These are phyloP conservation scores for Aspergillus bertholletiae DNA, from an alignment of 495 filamentous ascomycete species.

Conservation along the genomic window DNA sequence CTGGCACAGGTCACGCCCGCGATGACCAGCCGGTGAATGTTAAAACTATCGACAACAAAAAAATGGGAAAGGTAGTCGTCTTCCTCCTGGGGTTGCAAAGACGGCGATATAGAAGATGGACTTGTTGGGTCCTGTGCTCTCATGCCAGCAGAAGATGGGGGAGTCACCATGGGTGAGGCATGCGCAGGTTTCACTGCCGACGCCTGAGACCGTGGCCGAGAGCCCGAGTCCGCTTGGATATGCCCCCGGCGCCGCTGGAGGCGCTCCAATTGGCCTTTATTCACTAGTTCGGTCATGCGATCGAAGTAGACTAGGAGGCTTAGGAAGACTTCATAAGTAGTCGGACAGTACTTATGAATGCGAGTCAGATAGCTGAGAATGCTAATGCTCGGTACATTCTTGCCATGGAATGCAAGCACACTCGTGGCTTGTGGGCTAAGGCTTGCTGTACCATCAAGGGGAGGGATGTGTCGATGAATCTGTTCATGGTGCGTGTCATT, in stretches of 20 bases:
- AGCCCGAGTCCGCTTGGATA: slow-evolving; percentile 7
- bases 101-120: slow-evolving; percentile 31
- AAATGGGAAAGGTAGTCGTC: slow-evolving; percentile 68
- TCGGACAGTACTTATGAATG: slow-evolving; percentile 98
- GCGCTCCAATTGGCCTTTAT: slow-evolving; percentile 57
- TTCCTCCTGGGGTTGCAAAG: slow-evolving; percentile 40
- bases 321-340: slow-evolving; percentile 97
- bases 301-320: slow-evolving; percentile 97
- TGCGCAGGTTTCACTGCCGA: slow-evolving; percentile 13
- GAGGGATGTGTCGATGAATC: slow-evolving; percentile 66
- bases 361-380: slow-evolving; percentile 94
- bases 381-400: slow-evolving; percentile 96
- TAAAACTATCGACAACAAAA: slow-evolving; percentile 98
- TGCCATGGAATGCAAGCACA: slow-evolving; percentile 98
- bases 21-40: slow-evolving; percentile 96
- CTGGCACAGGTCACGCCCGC: slow-evolving; percentile 97
- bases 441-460: slow-evolving; percentile 57
- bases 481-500: slow-evolving; percentile 93
- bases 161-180: slow-evolving; percentile 33
- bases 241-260: slow-evolving; percentile 32
- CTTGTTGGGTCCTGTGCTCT: slow-evolving; percentile 31
- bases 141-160: slow-evolving; percentile 31
- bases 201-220: slow-evolving; percentile 12
- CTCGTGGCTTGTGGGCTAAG: slow-evolving; percentile 80
- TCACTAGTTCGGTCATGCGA: slow-evolving; percentile 96